phyloP scores from a whole-genome alignment of 805 yeast species.

The Yarrowia sp. region DNA sequence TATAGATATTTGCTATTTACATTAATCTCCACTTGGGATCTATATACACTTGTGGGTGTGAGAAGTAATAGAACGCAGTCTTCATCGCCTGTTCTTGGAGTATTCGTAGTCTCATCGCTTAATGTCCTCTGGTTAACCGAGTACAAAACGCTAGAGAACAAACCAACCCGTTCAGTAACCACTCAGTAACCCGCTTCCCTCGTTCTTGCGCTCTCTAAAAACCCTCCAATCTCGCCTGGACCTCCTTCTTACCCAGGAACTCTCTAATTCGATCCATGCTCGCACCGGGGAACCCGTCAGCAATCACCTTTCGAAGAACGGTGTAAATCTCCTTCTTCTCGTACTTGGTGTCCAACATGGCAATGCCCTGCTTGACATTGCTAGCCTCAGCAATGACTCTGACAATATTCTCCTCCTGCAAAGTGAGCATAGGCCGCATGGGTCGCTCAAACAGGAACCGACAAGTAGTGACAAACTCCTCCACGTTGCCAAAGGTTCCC shows the following conservation, averaged over 20 bases:
- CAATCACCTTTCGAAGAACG: slow-evolving; percentile 34
- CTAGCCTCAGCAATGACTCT: slow-evolving; percentile 1
- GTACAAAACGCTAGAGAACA: too few relatives aligned
- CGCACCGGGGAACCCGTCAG: slow-evolving; percentile 25
- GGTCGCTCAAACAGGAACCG: slow-evolving; percentile 35
- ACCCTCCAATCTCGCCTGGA: slow-evolving; percentile 18
- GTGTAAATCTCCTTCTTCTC: slow-evolving; percentile 22
- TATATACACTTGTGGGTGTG: too few relatives aligned
- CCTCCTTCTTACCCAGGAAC: slow-evolving; percentile 20
- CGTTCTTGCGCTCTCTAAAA: not conserved
- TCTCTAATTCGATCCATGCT: slow-evolving; percentile 28
- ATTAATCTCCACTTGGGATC: not conserved
- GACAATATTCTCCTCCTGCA: slow-evolving; percentile 19
- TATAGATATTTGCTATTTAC: slow-evolving; percentile 4
- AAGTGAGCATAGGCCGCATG: not conserved
- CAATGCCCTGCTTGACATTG: slow-evolving; percentile 11
- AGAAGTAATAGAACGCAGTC: too few relatives aligned
- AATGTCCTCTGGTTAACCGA: too few relatives aligned
- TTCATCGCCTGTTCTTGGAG: too few relatives aligned
- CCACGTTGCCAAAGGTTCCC: slow-evolving; percentile 23
- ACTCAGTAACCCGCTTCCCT: not conserved
- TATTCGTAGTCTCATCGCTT: too few relatives aligned
- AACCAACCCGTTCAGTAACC: too few relatives aligned
- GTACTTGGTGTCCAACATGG: not conserved
- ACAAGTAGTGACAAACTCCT: slow-evolving; percentile 18